These are phyloP conservation scores for Plasmodium fragile DNA, from an alignment of 169 alveolate genomes.

Conservation along the genomic window DNA sequence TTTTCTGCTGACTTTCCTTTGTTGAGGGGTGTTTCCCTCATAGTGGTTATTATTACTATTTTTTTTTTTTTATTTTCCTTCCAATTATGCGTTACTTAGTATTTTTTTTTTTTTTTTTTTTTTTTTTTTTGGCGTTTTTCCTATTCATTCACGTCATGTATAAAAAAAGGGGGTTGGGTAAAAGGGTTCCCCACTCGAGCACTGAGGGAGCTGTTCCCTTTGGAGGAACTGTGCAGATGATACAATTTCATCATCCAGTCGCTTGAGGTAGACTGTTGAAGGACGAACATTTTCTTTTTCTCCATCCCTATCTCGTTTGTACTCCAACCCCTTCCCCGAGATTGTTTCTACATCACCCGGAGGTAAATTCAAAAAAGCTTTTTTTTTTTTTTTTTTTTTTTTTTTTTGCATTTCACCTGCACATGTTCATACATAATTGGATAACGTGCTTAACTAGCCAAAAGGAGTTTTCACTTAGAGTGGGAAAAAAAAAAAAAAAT, in stretches of 20 bases:
- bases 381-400: neutral
- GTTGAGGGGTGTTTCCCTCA: neutral
- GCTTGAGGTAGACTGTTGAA: neutral
- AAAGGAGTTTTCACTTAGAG: neutral
- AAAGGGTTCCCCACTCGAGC: neutral
- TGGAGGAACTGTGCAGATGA: neutral
- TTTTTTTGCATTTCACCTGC: neutral
- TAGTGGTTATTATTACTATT: neutral
- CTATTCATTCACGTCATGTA: neutral
- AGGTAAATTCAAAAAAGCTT: neutral
- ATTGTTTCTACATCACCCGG: neutral
- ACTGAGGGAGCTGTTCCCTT: neutral
- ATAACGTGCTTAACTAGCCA: neutral
- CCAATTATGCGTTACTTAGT: neutral
- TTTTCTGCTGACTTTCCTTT: neutral
- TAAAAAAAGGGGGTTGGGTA: neutral
- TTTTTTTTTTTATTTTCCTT: neutral
- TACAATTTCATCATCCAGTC: neutral
- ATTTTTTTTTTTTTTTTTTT: neutral
- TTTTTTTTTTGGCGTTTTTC: neutral
- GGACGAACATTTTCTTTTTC: neutral
- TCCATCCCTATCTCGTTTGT: neutral
- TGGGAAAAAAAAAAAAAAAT: neutral
- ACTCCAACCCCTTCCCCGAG: neutral
- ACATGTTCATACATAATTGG: neutral